Percentiles rank a stretch among this genome's conserved stretches.
phyloP scores from a whole-genome alignment of 441 rosid genomes.

The Erodium texanum region DNA sequence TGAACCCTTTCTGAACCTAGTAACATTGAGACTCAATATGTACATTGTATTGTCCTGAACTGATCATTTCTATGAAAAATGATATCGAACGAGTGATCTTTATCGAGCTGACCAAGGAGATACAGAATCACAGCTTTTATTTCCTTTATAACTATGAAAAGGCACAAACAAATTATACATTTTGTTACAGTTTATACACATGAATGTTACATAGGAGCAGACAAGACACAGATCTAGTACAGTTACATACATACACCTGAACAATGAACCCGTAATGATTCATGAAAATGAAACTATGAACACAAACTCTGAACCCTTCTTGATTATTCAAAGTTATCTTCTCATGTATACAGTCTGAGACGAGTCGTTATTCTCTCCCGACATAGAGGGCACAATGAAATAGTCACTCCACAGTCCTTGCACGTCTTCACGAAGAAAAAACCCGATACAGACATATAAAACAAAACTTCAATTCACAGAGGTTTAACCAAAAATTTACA shows the following conservation, averaged over 20 bases:
- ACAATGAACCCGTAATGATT: not conserved
- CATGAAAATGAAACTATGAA: not conserved
- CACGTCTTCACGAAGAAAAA: conserved; percentile 51
- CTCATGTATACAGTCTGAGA: conserved; percentile 50
- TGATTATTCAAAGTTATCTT: not conserved
- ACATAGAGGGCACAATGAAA: conserved; percentile 63
- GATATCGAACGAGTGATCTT: not conserved
- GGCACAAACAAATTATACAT: too few relatives aligned
- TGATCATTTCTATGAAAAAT: not conserved
- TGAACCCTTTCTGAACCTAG: too few relatives aligned
- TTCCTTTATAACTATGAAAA: not conserved
- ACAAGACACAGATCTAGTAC: not conserved
- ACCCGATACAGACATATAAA: not conserved
- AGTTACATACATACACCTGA: not conserved
- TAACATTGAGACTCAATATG: too few relatives aligned
- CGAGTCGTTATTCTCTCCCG: conserved; percentile 64
- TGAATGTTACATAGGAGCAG: not conserved
- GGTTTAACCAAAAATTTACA: too few relatives aligned
- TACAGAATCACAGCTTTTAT: not conserved
- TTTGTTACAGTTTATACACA: too few relatives aligned
- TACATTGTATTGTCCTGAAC: not conserved
- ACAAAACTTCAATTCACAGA: too few relatives aligned
- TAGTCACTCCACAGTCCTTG: conserved; percentile 61
- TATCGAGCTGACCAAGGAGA: too few relatives aligned
- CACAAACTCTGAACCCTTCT: not conserved